A percentile compares a stretch with the other conserved stretches of the same genome.
phyloP scores from a whole-genome alignment of 2,329 filamentous ascomycete genomes.

The Nannizziopsis arthrosporioides region DNA sequence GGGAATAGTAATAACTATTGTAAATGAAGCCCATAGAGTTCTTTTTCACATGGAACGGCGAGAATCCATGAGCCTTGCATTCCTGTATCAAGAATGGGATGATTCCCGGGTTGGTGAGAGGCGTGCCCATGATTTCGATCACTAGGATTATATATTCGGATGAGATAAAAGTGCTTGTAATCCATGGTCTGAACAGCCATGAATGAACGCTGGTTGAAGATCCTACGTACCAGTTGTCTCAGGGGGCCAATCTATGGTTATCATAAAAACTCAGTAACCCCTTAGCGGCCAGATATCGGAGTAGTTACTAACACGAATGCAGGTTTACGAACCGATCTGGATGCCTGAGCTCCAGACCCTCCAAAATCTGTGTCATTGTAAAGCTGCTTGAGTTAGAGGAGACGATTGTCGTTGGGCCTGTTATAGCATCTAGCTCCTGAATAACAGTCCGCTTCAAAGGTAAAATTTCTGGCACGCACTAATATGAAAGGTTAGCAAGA shows the following conservation, averaged over 20 bases:
- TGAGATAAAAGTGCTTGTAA: background rate
- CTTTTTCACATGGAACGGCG: constrained; percentile 28
- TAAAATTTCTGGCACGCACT: constrained; percentile 38
- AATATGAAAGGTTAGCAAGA: background rate
- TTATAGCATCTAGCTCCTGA: constrained; percentile 29
- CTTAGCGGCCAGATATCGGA: background rate
- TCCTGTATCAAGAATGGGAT: constrained; percentile 23
- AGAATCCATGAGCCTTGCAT: constrained; percentile 26
- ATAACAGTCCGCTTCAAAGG: constrained; percentile 34
- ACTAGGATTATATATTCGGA: constrained; percentile 14
- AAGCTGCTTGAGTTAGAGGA: constrained; percentile 41
- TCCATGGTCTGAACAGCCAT: background rate
- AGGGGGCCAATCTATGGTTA: constrained; percentile 29
- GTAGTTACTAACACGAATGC: constrained; percentile 29
- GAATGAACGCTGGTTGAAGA: background rate
- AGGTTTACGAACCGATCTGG: constrained; percentile 32
- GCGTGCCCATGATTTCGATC: constrained; percentile 32
- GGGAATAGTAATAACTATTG: constrained; percentile 23
- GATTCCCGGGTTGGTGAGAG: constrained; percentile 23
- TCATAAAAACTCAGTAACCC: background rate
- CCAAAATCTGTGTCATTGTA: constrained; percentile 34
- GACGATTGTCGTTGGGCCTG: constrained; percentile 30
- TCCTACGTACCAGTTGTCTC: constrained; percentile 25
- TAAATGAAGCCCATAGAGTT: constrained; percentile 32
- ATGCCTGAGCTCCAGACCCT: constrained; percentile 27